Percentiles rank a stretch among this genome's conserved stretches.
These are phyloP conservation scores for Sugiyamaella smithiae DNA, from an alignment of 805 yeast species.

Conservation along the genomic window DNA sequence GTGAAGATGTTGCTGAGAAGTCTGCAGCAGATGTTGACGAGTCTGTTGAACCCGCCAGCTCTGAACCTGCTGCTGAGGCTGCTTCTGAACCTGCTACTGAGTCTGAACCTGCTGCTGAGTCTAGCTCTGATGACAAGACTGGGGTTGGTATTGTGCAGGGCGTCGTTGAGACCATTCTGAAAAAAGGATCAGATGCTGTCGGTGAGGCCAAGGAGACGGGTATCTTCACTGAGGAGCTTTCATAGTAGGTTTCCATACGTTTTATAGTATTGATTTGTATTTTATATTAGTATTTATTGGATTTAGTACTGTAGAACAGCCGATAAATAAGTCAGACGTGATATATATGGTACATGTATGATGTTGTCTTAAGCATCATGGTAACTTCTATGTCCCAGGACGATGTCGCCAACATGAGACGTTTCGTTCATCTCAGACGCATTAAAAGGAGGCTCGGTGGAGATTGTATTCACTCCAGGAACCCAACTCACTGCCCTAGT, in stretches of 20 bases:
- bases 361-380: neutral
- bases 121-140: constrained; percentile 16
- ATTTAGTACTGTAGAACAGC: constrained; percentile 3
- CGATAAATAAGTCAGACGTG: neutral
- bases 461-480: constrained; percentile 11
- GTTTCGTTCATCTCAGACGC: constrained; percentile 14
- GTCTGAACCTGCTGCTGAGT: constrained; percentile 16
- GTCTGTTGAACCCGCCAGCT: constrained; percentile 13
- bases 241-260: constrained; percentile 4
- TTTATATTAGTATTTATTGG: constrained; percentile 8
- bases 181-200: constrained; percentile 2
- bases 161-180: constrained; percentile 6
- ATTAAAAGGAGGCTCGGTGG: constrained; percentile 19
- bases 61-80: constrained; percentile 10
- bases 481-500: constrained; percentile 13
- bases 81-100: constrained; percentile 19
- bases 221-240: constrained; percentile 18
- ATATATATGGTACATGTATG: constrained; percentile 1
- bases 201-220: constrained; percentile 13
- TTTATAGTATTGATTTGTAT: constrained; percentile 7
- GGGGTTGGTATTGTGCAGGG: constrained; percentile 14
- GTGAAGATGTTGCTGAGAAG: constrained; percentile 9
- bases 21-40: constrained; percentile 22
- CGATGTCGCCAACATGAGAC: constrained; percentile 16
- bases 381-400: constrained; percentile 13